Conservation (phyloP, 2,329 filamentous ascomycete genomes). For the Calonectria pseudoturangicola region DNA sequence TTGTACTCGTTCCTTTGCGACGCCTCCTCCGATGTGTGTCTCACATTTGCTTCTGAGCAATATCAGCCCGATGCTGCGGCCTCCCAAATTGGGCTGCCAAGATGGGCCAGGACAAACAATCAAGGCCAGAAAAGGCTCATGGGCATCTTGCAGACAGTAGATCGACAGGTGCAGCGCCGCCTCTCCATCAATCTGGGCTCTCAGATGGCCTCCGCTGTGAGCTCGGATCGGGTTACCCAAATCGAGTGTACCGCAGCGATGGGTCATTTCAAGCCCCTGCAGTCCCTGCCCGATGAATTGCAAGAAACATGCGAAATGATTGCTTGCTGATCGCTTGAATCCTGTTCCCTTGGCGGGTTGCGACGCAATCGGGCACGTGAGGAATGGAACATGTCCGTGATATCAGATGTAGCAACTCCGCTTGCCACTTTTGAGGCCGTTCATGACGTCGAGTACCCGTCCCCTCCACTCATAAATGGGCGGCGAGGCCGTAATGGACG, state of each 20-base stretch:
- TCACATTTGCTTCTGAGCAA: no score
- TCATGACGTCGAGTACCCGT: constrained; percentile 19
- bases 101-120: no score
- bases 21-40: no score
- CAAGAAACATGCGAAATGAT: constrained; percentile 22
- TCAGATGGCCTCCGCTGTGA: constrained; percentile 29
- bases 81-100: no score
- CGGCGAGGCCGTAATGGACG: constrained; percentile 41
- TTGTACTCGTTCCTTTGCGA: no score
- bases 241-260: constrained; percentile 27
- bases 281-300: constrained; percentile 1
- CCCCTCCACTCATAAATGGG: constrained; percentile 17
- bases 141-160: constrained; percentile 24
- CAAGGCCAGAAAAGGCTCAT: neutral
- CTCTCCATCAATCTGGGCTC: constrained; percentile 21
- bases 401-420: neutral
- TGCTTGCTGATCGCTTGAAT: constrained; percentile 21
- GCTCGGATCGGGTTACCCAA: constrained; percentile 33
- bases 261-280: constrained; percentile 21
- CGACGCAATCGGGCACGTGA: constrained; percentile 34
- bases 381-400: constrained; percentile 8
- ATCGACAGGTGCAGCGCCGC: constrained; percentile 24
- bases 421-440: constrained; percentile 15
- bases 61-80: no score
- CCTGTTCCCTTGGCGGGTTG: constrained; percentile 6